Conservation (phyloP, 805 yeast species). For the Metschnikowia cerradonensis region DNA sequence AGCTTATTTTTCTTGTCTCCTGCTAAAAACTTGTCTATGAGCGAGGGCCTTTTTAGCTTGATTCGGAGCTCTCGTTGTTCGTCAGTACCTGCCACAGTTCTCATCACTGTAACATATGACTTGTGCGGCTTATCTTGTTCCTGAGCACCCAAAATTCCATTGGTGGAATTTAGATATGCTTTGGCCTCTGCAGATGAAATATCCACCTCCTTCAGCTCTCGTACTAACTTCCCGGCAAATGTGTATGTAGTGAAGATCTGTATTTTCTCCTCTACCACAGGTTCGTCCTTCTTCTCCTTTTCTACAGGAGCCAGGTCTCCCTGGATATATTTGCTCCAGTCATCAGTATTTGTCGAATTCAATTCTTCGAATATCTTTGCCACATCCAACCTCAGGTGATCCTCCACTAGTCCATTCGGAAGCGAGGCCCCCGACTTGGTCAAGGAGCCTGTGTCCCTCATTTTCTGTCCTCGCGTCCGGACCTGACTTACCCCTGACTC, state of each 20-base stretch:
- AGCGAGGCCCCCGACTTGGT: conserved; percentile 1
- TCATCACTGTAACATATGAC: conserved; percentile 32
- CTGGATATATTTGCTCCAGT: conserved; percentile 15
- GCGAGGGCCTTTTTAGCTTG: conserved; percentile 67
- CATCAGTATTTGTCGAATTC: conserved; percentile 7
- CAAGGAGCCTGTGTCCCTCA: conserved; percentile 29
- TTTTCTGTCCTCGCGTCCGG: conserved; percentile 64
- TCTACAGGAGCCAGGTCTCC: conserved; percentile 8
- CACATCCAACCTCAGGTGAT: conserved; percentile 26
- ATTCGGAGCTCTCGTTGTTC: conserved; percentile 39
- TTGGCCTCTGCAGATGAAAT: conserved; percentile 80
- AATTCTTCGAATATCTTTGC: conserved; percentile 28
- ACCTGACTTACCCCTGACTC: conserved; percentile 56
- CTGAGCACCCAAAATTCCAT: conserved; percentile 22
- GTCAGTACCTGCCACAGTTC: conserved; percentile 28
- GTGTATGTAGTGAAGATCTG: conserved; percentile 74
- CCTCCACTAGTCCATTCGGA: conserved; percentile 12
- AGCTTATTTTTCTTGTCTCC: conserved; percentile 64
- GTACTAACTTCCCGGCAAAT: conserved; percentile 81
- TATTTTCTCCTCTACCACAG: conserved; percentile 34
- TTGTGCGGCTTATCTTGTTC: conserved; percentile 14
- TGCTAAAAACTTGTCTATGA: conserved; percentile 70
- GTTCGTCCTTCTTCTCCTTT: background rate
- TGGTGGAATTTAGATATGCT: conserved; percentile 64
- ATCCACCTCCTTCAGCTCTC: conserved; percentile 76